Evolutionary conservation across 2,329 filamentous ascomycete genomes (phyloP), one percentile per base, ranked within the genome.

Genomic region (Colletotrichum echinochloae): DNA sequence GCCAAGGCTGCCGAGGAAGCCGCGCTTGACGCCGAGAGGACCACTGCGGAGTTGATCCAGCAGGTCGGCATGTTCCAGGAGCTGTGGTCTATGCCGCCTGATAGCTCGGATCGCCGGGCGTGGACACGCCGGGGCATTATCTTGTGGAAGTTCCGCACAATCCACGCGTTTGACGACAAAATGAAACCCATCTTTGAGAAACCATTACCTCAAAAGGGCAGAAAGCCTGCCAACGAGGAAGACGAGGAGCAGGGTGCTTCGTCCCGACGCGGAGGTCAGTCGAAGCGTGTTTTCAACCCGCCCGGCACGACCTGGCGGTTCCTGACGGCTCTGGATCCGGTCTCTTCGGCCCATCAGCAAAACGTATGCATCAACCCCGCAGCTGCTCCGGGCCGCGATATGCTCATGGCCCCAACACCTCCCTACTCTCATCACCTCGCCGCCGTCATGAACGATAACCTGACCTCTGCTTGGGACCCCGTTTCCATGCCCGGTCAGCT

Each of bases 61-160:
- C 86, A 87, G 77, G 88, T 91, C 55, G 88, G 88, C 77, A 91
- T 91, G 89, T 89, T 90, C 77, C 89, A 91, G 77, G 89, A 91
- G 81, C 83, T 91, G 44, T 90, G 86, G 84, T 90, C 88, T 4
- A 80, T 82, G 16, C 78, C 86, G 5, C 84, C 84, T 7, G 82
- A 83, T 67, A 81, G 77, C 63, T 65, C 68, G 41, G 52, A 66
- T 64, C 67, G 52, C 73, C 71, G 74, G 61, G 78, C 81, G 74
- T 91, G 88, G 87, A 85, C 82, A 12, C 85, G 88, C n/a, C 86
- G 89, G 60, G 85, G 83, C 41, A 85, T 91, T 66, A 83, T 91
- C 65, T 83, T 91, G 46, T 91, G 89, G 89, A 88, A 88, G 2
- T 91, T 91, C 77, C 84, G 79, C 79, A 88, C 83, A 74, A 81